These are phyloP conservation scores for Bauhinia variegata DNA, from an alignment of 306 rosid genomes.

Conservation along the genomic window DNA sequence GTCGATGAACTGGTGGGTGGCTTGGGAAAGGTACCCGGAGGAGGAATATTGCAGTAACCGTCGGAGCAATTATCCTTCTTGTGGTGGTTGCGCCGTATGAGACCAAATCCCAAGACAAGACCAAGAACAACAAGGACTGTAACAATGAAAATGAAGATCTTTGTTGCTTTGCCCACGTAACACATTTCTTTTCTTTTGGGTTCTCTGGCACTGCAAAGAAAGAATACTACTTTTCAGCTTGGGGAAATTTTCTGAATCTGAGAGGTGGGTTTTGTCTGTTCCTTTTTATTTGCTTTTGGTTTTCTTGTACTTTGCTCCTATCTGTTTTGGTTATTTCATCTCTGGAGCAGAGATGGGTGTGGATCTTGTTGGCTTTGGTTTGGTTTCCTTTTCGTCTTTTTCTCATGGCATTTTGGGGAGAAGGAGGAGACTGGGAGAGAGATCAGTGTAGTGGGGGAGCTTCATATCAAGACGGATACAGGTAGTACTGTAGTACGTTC, in stretches of 20 bases:
- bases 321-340: constrained; percentile 3
- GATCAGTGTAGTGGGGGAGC: not conserved
- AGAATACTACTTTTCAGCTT: not conserved
- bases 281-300: not conserved
- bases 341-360: constrained; percentile 21
- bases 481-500: constrained; percentile 9
- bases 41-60: constrained; percentile 47
- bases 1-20: constrained; percentile 46
- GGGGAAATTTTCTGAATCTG: constrained; percentile 24
- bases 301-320: not conserved
- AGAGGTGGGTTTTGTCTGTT: constrained; percentile 4
- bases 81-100: constrained; percentile 57
- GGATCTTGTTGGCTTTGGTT: constrained; percentile 29
- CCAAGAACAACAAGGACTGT: constrained; percentile 72
- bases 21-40: constrained; percentile 48
- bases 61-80: constrained; percentile 57
- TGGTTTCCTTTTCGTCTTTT: constrained; percentile 67
- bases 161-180: constrained; percentile 97
- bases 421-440: constrained; percentile 18
- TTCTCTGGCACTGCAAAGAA: too few relatives aligned
- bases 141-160: constrained; percentile 94
- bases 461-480: constrained; percentile 6
- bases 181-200: constrained; percentile 64
- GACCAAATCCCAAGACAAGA: constrained; percentile 66
- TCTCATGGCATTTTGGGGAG: constrained; percentile 65